Evolutionary conservation across 2,329 filamentous ascomycete species (phyloP).

Genomic region (Diaporthe caulivora): DNA sequence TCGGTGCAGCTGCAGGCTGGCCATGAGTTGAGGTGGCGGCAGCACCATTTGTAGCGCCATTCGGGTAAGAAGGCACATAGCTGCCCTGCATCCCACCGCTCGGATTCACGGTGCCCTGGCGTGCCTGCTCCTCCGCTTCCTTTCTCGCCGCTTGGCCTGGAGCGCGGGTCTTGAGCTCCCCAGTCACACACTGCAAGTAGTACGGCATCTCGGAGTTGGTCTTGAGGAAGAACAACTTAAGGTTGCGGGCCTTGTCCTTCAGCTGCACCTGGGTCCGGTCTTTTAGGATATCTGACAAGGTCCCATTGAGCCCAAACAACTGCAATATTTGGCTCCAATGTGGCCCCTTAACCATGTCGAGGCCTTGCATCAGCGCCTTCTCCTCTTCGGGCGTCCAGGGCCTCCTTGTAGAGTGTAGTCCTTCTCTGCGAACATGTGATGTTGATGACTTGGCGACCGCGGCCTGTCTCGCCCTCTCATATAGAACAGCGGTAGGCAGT

Average conservation of each 20-base stretch:
- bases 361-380: constrained; percentile 87
- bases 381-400: constrained; percentile 93
- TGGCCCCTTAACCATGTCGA: constrained; percentile 89
- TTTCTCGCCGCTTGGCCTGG: constrained; percentile 79
- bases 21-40: constrained; percentile 27
- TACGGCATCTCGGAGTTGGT: constrained; percentile 91
- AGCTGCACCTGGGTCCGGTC: constrained; percentile 92
- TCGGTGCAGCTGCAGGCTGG: constrained; percentile 8
- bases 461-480: constrained; percentile 70
- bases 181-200: constrained; percentile 88
- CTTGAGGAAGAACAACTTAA: constrained; percentile 93
- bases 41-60: constrained; percentile 9
- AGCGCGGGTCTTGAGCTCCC: constrained; percentile 87
- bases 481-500: constrained; percentile 66
- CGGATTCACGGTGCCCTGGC: constrained; percentile 70
- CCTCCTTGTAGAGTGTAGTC: constrained; percentile 73
- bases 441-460: constrained; percentile 68
- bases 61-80: constrained; percentile 35
- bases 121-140: constrained; percentile 74
- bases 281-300: constrained; percentile 84
- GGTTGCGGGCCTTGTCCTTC: constrained; percentile 91
- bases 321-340: constrained; percentile 94
- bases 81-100: constrained; percentile 64
- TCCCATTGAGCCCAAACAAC: constrained; percentile 84
- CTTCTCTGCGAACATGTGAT: constrained; percentile 65